Percentiles rank a stretch among this genome's conserved stretches.
Evolutionary conservation across 768 basidiomycete species (phyloP).

Genomic region (Lepiota subincarnata): DNA sequence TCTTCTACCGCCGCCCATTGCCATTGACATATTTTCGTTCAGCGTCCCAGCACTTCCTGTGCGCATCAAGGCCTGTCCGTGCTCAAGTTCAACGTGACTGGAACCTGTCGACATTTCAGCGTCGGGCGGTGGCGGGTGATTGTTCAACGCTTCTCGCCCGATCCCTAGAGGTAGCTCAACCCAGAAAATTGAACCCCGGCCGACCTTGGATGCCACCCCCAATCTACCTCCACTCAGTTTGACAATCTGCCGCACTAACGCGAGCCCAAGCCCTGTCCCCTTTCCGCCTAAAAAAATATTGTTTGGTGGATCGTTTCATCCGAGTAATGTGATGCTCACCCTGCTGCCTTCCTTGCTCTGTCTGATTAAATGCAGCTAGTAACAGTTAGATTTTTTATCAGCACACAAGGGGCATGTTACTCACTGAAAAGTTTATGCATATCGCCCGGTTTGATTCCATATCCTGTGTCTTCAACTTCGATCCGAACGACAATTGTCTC

Average conservation of each 20-base stretch:
- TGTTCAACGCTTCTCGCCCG: slow-evolving; percentile 45
- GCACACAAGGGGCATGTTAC: slow-evolving; percentile 19
- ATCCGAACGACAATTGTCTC: slow-evolving; percentile 80
- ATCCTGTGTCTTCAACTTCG: slow-evolving; percentile 75
- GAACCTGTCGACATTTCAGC: neutral
- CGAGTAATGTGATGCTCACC: slow-evolving; percentile 24
- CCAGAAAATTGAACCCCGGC: slow-evolving; percentile 85
- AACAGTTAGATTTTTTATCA: neutral
- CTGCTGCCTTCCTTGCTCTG: slow-evolving; percentile 71
- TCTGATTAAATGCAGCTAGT: slow-evolving; percentile 72
- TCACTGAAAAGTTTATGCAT: slow-evolving; percentile 71
- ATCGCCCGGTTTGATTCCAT: slow-evolving; percentile 49
- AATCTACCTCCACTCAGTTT: slow-evolving; percentile 70
- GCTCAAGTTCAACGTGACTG: slow-evolving; percentile 5
- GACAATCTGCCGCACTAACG: slow-evolving; percentile 76
- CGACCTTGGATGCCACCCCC: slow-evolving; percentile 60
- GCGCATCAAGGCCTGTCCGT: slow-evolving; percentile 3
- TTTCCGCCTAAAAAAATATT: slow-evolving; percentile 44
- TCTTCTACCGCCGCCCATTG: neutral
- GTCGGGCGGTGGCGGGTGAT: slow-evolving; percentile 13
- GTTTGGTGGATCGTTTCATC: no score
- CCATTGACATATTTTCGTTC: neutral
- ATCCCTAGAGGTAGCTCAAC: slow-evolving; percentile 78
- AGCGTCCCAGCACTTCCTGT: neutral
- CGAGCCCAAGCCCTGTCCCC: slow-evolving; percentile 71